Conservation (phyloP, 805 yeast genomes). For the Wickerhamomyces bovis region DNA sequence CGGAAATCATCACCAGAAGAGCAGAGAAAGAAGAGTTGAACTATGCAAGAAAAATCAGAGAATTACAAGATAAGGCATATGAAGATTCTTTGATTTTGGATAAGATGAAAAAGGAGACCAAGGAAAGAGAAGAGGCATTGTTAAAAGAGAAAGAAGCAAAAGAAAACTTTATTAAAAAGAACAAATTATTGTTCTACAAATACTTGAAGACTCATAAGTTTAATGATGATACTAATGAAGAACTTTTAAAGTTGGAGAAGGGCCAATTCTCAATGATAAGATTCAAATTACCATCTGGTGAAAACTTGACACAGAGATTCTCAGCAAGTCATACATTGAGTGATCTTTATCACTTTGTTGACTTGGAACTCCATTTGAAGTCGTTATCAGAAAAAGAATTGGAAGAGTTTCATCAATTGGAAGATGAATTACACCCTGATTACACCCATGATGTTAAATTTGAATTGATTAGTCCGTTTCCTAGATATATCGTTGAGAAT, state of each 20-base stretch:
- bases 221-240: slow-evolving; percentile 1
- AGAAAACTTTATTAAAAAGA: slow-evolving; percentile 7
- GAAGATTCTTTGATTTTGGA: slow-evolving; percentile 55
- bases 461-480: slow-evolving; percentile 56
- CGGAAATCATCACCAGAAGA: slow-evolving; percentile 55
- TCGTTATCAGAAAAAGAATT: slow-evolving; percentile 7
- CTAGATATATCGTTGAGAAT: slow-evolving; percentile 44
- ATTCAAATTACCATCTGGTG: slow-evolving; percentile 49
- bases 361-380: slow-evolving; percentile 29
- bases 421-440: slow-evolving; percentile 9
- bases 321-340: slow-evolving; percentile 30
- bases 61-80: slow-evolving; percentile 64
- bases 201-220: slow-evolving; percentile 3
- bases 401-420: slow-evolving; percentile 2
- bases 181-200: slow-evolving; percentile 9
- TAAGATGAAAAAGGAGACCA: slow-evolving; percentile 43
- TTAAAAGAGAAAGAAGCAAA: slow-evolving; percentile 1
- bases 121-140: slow-evolving; percentile 22
- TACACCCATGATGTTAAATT: slow-evolving; percentile 45
- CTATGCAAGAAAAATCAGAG: slow-evolving; percentile 49
- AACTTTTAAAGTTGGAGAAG: slow-evolving; percentile 16
- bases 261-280: slow-evolving; percentile 39
- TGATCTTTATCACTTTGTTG: slow-evolving; percentile 48
- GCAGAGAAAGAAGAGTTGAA: slow-evolving; percentile 55
- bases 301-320: slow-evolving; percentile 41